These are phyloP conservation scores for Thalassiosira ordinaria DNA, from an alignment of 352 stramenopile genomes.

Conservation along the genomic window DNA sequence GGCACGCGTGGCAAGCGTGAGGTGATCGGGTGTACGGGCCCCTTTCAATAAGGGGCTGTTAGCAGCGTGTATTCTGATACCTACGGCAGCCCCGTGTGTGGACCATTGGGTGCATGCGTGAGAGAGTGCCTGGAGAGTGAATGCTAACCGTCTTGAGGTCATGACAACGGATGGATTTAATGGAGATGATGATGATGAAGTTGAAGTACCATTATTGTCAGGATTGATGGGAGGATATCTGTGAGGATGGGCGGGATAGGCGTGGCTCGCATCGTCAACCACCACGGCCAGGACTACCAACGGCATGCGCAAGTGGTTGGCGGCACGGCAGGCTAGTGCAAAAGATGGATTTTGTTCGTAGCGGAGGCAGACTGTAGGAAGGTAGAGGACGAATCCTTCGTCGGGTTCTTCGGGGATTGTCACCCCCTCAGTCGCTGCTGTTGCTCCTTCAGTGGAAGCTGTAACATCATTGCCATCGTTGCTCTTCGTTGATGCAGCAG, in stretches of 20 bases:
- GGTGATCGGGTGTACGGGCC: conserved; percentile 57
- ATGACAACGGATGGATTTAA: conserved; percentile 21
- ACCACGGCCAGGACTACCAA: conserved; percentile 59
- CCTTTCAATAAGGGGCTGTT: conserved; percentile 8
- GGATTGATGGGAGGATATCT: conserved; percentile 8
- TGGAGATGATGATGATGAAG: too few relatives aligned
- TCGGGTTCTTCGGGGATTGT: background rate
- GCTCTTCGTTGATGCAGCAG: too few relatives aligned
- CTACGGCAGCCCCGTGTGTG: conserved; percentile 48
- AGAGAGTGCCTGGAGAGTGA: conserved; percentile 63
- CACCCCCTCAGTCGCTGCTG: too few relatives aligned
- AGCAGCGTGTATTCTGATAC: conserved; percentile 53
- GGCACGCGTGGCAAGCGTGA: conserved; percentile 45
- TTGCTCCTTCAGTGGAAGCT: too few relatives aligned
- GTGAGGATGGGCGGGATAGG: background rate
- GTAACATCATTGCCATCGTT: too few relatives aligned
- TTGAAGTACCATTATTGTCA: too few relatives aligned
- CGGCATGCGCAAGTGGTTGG: conserved; percentile 52
- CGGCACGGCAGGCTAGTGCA: conserved; percentile 60
- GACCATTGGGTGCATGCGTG: conserved; percentile 38
- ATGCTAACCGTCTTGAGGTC: conserved; percentile 60
- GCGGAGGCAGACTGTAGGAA: conserved; percentile 67
- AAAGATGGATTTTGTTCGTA: conserved; percentile 43
- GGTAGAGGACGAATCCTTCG: conserved; percentile 60
- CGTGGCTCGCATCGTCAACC: conserved; percentile 53